Percentiles rank a stretch among this genome's conserved stretches.
Evolutionary conservation across 2,329 filamentous ascomycete genomes (phyloP).

Genomic region (Aspergillus aculeatus): DNA sequence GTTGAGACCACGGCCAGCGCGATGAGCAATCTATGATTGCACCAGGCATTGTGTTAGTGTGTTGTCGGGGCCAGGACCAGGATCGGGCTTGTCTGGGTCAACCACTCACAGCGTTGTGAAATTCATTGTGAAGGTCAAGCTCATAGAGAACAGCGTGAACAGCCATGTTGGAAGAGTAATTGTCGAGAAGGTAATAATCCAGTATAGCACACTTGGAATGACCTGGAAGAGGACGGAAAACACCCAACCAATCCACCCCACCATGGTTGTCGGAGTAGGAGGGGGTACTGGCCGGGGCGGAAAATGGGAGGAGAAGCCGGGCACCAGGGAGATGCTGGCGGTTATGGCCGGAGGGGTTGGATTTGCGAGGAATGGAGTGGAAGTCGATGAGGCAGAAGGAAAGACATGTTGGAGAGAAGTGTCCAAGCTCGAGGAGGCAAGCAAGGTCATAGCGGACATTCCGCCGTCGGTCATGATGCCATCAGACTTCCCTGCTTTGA

Average conservation of each 20-base stretch:
- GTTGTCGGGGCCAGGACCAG: constrained; percentile 4
- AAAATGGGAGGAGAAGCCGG: constrained; percentile 21
- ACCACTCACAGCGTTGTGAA: constrained; percentile 80
- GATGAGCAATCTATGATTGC: constrained; percentile 66
- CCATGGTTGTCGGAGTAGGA: constrained; percentile 37
- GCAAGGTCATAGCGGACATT: constrained; percentile 5
- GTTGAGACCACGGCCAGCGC: constrained; percentile 74
- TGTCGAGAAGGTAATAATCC: constrained; percentile 78
- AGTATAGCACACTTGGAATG: constrained; percentile 66
- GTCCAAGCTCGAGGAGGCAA: constrained; percentile 11
- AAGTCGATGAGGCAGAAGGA: constrained; percentile 20
- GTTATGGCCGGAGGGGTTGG: constrained; percentile 20
- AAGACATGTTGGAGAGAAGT: constrained; percentile 12
- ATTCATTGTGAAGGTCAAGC: constrained; percentile 97
- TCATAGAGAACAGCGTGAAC: constrained; percentile 87
- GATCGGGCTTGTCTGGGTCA: background rate
- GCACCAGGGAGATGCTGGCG: constrained; percentile 18
- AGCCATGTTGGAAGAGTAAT: constrained; percentile 87
- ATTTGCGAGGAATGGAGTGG: constrained; percentile 10
- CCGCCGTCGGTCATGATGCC: constrained; percentile 18
- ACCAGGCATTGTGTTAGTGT: constrained; percentile 4
- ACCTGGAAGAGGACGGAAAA: constrained; percentile 52
- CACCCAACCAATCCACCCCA: constrained; percentile 49
- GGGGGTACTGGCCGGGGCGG: constrained; percentile 30
- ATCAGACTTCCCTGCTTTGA: constrained; percentile 10